A percentile compares a stretch with the other conserved stretches of the same genome.
Evolutionary conservation across 2,329 filamentous ascomycete species (phyloP).

Genomic region (Chrysoporthe deuterocubensis): DNA sequence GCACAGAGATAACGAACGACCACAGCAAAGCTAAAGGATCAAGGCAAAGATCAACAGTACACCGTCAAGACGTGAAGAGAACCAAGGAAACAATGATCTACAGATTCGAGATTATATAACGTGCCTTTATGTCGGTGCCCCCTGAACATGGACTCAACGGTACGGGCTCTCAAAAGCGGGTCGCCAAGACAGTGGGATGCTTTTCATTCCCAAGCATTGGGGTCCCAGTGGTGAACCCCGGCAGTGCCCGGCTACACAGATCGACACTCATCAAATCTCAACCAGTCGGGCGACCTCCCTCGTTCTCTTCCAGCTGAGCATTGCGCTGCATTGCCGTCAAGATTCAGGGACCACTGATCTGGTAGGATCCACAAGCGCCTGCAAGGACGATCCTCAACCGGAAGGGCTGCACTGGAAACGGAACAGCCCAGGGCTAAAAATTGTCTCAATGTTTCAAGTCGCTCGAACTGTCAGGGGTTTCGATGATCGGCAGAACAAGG

Average conservation of each 20-base stretch:
- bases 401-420: not conserved
- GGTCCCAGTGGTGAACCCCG: not conserved
- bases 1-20: not conserved
- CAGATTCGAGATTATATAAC: not conserved
- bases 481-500: conserved; percentile 6
- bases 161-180: conserved; percentile 2
- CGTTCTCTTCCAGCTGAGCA: not conserved
- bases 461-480: not conserved
- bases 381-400: not conserved
- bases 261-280: conserved; percentile 24
- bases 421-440: conserved; percentile 1
- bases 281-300: not conserved
- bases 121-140: not conserved
- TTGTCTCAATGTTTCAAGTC: conserved; percentile 12
- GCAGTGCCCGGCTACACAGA: conserved; percentile 9
- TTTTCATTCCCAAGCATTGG: not conserved
- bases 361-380: conserved; percentile 1
- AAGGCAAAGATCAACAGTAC: not conserved
- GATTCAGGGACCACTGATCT: not conserved
- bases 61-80: not conserved
- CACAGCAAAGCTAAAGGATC: not conserved
- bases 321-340: not conserved
- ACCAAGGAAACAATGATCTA: not conserved
- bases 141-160: not conserved
- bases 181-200: conserved; percentile 5